Evolutionary conservation across 495 filamentous ascomycete species (phyloP).

Genomic region (Penicillium bialowiezense): DNA sequence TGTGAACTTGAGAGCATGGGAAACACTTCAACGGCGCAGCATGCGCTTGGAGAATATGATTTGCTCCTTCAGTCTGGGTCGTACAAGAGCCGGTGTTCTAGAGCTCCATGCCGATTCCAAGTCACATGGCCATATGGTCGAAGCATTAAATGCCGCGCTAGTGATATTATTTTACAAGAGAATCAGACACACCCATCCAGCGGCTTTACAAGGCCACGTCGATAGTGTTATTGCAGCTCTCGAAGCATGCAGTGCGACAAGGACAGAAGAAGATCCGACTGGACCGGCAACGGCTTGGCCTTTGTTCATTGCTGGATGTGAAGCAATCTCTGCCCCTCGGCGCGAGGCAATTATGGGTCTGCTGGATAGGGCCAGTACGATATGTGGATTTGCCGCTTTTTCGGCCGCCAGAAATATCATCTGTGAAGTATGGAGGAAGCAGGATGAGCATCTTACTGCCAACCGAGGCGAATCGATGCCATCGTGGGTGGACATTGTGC

Average conservation of each 20-base stretch:
- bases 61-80: constrained; percentile 25
- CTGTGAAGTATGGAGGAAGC: constrained; percentile 25
- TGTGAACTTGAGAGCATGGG: constrained; percentile 25
- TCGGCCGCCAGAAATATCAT: constrained; percentile 24
- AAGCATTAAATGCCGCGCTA: constrained; percentile 28
- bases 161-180: constrained; percentile 36
- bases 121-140: constrained; percentile 23
- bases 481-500: constrained; percentile 28
- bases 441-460: constrained; percentile 26
- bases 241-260: constrained; percentile 17
- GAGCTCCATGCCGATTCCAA: constrained; percentile 14
- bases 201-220: constrained; percentile 31
- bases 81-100: constrained; percentile 2
- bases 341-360: constrained; percentile 20
- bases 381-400: constrained; percentile 24
- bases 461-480: constrained; percentile 24
- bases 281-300: constrained; percentile 35
- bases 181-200: constrained; percentile 28
- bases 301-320: constrained; percentile 34
- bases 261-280: constrained; percentile 10
- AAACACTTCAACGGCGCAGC: constrained; percentile 29
- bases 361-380: constrained; percentile 23
- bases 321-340: constrained; percentile 21
- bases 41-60: constrained; percentile 35
- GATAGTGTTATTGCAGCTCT: constrained; percentile 29